Evolutionary conservation across 1,284 basidiomycete species (phyloP).

Genomic region (Coniferiporia sulphurascens): DNA sequence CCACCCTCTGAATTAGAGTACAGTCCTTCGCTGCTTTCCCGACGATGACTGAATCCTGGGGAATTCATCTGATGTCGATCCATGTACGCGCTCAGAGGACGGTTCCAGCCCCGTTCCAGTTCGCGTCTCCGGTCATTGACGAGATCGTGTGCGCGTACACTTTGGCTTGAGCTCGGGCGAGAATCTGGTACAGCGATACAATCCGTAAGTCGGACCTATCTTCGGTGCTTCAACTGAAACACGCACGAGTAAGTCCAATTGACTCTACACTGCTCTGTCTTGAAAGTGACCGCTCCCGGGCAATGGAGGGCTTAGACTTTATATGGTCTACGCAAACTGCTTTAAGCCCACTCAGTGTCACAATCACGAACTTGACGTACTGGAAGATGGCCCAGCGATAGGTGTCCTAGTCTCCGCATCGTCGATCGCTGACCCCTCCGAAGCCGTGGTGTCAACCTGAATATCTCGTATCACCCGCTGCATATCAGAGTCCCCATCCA

Average conservation of each 20-base stretch:
- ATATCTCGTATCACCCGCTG: constrained; percentile 55
- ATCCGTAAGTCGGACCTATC: neutral
- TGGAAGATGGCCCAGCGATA: constrained; percentile 2
- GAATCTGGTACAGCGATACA: constrained; percentile 23
- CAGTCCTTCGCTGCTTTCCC: constrained; percentile 4
- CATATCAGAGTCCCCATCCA: constrained; percentile 73
- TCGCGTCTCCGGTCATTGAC: constrained; percentile 40
- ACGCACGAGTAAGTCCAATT: neutral
- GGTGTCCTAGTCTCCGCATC: neutral
- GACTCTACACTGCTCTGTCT: constrained; percentile 10
- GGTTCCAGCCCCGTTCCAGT: constrained; percentile 55
- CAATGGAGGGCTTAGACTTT: constrained; percentile 2
- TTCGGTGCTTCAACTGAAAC: neutral
- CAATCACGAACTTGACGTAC: neutral
- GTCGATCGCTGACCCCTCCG: neutral
- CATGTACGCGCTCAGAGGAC: constrained; percentile 28
- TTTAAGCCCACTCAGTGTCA: neutral
- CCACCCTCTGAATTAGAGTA: constrained; percentile 9
- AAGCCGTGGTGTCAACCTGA: constrained; percentile 36
- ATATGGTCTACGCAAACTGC: neutral
- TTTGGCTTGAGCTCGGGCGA: constrained; percentile 34
- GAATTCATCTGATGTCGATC: constrained; percentile 6
- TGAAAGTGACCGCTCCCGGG: constrained; percentile 6
- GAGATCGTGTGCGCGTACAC: neutral
- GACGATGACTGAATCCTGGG: neutral